Conservation (phyloP, 768 basidiomycete genomes). For the Tephrocybe sp. region DNA sequence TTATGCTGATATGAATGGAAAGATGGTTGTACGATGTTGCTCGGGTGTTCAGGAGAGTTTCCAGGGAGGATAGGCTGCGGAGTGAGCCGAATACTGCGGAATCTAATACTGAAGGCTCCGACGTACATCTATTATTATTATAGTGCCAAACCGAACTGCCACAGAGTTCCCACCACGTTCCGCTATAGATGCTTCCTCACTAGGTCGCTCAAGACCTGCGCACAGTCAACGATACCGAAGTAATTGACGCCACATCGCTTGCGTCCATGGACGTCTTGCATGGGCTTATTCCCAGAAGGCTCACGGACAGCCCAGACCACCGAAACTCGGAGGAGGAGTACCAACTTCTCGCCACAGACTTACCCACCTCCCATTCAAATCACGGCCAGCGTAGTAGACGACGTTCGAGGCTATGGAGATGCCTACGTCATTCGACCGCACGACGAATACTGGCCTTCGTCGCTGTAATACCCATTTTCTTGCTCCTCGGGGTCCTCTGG, state of each 20-base stretch:
- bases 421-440: conserved; percentile 13
- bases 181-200: too few species aligned
- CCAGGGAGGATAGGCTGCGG: too few species aligned
- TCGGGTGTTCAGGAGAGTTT: too few species aligned
- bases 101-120: too few species aligned
- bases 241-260: background rate
- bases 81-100: too few species aligned
- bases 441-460: conserved; percentile 17
- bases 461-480: conserved; percentile 14
- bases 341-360: conserved; percentile 17
- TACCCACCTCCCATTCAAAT: background rate
- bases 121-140: too few species aligned
- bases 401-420: conserved; percentile 12
- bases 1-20: too few species aligned
- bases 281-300: conserved; percentile 13
- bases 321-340: conserved; percentile 20
- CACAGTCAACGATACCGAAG: too few species aligned
- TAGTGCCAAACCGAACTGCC: too few species aligned
- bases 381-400: conserved; percentile 11
- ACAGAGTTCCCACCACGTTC: too few species aligned
- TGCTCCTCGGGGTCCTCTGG: conserved; percentile 18
- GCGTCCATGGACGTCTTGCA: conserved; percentile 21
- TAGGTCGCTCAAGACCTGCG: too few species aligned
- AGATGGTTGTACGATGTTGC: too few species aligned
- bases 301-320: conserved; percentile 12